phyloP scores from a whole-genome alignment of 2,329 filamentous ascomycete genomes.

The Hymenoscyphus infarciens region DNA sequence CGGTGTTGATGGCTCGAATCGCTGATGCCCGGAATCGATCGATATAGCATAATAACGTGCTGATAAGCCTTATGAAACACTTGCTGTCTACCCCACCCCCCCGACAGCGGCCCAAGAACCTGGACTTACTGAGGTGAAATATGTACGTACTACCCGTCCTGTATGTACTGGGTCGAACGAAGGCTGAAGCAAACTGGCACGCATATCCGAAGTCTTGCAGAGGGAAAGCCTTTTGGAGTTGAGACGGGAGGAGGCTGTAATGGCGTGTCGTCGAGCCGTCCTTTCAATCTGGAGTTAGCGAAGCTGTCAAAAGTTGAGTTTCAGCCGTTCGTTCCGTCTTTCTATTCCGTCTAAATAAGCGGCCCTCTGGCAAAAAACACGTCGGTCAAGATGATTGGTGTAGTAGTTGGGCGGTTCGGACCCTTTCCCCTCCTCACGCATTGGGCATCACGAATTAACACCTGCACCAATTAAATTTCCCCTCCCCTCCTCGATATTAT shows the following conservation, averaged over 20 bases:
- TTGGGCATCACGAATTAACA: not conserved
- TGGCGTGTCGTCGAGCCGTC: not conserved
- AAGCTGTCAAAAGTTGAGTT: not conserved
- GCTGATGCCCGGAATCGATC: not conserved
- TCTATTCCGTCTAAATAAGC: not conserved
- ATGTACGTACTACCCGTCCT: not conserved
- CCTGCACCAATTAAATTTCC: not conserved
- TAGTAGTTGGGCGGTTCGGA: not conserved
- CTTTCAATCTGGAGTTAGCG: not conserved
- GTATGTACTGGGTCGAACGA: not conserved
- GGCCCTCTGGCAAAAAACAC: not conserved
- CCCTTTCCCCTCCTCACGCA: not conserved
- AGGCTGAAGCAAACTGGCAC: not conserved
- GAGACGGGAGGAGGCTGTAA: not conserved
- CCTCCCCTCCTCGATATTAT: not conserved
- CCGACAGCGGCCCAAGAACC: not conserved
- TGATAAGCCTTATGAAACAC: conserved; percentile 11
- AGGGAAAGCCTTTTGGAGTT: not conserved
- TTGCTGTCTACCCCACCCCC: not conserved
- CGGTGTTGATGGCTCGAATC: conserved; percentile 5
- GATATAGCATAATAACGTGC: not conserved
- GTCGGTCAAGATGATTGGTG: not conserved
- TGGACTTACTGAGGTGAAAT: not conserved
- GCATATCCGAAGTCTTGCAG: not conserved
- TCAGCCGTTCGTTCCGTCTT: not conserved